phyloP scores from a whole-genome alignment of 1,284 basidiomycete genomes.

The Apiotrichum siamense region DNA sequence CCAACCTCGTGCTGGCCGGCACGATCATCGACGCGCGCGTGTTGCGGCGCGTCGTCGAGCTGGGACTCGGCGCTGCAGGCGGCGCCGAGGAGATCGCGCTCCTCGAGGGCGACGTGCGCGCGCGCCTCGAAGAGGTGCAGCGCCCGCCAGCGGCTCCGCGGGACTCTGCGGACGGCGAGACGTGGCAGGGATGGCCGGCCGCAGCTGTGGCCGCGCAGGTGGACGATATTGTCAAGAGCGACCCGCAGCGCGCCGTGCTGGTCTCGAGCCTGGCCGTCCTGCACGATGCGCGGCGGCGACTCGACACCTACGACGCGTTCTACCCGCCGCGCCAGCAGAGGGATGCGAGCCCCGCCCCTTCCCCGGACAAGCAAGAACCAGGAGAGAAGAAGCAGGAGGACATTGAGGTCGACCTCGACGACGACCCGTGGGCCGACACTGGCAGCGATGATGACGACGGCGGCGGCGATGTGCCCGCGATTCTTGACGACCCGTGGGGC shows the following conservation, averaged over 20 bases:
- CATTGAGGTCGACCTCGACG: slow-evolving; percentile 39
- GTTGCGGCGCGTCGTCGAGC: slow-evolving; percentile 30
- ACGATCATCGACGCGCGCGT: slow-evolving; percentile 12
- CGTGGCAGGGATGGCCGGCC: not conserved
- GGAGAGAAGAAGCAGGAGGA: slow-evolving; percentile 1
- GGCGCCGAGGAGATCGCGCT: slow-evolving; percentile 9
- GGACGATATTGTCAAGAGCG: slow-evolving; percentile 1
- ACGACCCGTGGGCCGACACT: slow-evolving; percentile 72
- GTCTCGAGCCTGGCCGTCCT: slow-evolving; percentile 14
- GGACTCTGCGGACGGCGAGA: not conserved
- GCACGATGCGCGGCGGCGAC: slow-evolving; percentile 7
- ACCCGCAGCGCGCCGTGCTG: slow-evolving; percentile 3
- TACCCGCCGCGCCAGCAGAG: not conserved
- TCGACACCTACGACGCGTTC: slow-evolving; percentile 18
- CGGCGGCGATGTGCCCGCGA: slow-evolving; percentile 5
- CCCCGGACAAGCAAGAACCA: not conserved
- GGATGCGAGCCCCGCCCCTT: not conserved
- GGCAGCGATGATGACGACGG: not conserved
- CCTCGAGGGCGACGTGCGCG: slow-evolving; percentile 15
- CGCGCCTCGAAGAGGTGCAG: slow-evolving; percentile 1
- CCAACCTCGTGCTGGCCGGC: slow-evolving; percentile 17
- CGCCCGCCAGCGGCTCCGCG: too few relatives aligned
- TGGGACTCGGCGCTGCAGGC: slow-evolving; percentile 24
- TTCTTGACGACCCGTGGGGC: slow-evolving; percentile 32
- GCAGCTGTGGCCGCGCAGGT: not conserved